A percentile compares a stretch with the other conserved stretches of the same genome.
Evolutionary conservation across 2,329 filamentous ascomycete genomes (phyloP).

Genomic region (Monosporascus ibericus): DNA sequence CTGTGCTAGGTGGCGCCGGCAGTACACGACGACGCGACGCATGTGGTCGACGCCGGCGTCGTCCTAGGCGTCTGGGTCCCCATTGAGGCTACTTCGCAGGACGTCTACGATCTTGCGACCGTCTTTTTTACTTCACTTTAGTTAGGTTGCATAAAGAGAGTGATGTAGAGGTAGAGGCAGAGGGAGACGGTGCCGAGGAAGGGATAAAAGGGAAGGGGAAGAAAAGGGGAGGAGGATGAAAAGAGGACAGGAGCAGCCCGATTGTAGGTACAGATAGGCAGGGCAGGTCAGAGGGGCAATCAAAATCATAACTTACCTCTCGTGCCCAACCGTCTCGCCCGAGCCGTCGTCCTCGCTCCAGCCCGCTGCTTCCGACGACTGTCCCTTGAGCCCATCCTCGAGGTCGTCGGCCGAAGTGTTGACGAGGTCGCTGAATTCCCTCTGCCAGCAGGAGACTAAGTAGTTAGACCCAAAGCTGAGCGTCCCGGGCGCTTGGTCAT

Average conservation of each 20-base stretch:
- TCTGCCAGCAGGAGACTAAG: constrained; percentile 16
- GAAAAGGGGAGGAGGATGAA: too few species aligned
- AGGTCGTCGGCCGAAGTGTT: constrained; percentile 53
- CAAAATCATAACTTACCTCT: constrained; percentile 12
- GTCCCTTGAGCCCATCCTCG: constrained; percentile 45
- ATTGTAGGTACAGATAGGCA: too few species aligned
- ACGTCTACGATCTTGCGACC: constrained; percentile 53
- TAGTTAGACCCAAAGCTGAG: too few species aligned
- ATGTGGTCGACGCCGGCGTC: constrained; percentile 39
- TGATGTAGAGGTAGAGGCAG: not conserved
- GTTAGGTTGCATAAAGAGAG: too few species aligned
- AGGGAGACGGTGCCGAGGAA: too few species aligned
- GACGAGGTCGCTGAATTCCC: constrained; percentile 54
- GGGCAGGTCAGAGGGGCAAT: not conserved
- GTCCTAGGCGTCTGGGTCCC: constrained; percentile 32
- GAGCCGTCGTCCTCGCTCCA: constrained; percentile 47
- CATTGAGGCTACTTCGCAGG: constrained; percentile 47
- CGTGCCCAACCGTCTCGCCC: constrained; percentile 53
- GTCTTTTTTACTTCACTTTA: not conserved
- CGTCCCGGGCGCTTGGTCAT: too few species aligned
- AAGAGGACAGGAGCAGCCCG: too few species aligned
- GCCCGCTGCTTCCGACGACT: constrained; percentile 43
- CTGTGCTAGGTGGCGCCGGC: constrained; percentile 51
- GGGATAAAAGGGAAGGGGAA: too few species aligned
- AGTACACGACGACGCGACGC: constrained; percentile 51